Base-by-base conservation (phyloP, 192 early-diverging fungal species). In the Phlyctochytrium planicorne region DNA sequence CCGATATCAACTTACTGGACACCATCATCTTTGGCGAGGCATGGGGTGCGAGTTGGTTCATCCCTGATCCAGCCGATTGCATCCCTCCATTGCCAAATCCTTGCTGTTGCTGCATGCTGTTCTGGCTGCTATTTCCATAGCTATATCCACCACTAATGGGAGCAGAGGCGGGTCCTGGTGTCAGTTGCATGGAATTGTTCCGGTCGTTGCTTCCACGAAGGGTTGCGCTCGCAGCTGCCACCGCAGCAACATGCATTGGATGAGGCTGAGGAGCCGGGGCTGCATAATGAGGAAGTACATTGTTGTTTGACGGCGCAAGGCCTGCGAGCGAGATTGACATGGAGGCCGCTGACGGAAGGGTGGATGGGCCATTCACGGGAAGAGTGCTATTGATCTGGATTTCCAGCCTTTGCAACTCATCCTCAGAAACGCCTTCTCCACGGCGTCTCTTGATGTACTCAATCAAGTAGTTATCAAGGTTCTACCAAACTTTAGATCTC, bases 381-480 rank as follows among this genome's bases (percentile, higher is more conserved):
- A 32, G 12, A 17, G 35, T 4, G 2, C 53, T 17, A n/a, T 59
- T 57, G 3, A 74, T 33, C 62, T 74, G 66, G 2, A 69, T 20
- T 31, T 74, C 66, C 2, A 74, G 59, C 14, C 63, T 63, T 1
- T 56, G 29, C 24, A 68, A 52, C 27, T 74, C 66, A 32, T 74
- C 72, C 32, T 72, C 70, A 0, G 47, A 55, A 17, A 65, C 27
- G 17, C 64, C 64, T 30, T 72, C 70, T 24, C 60, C n/a, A 24
- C 72, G 68, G 3, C 72, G 65, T 68, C 59, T 36, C 14, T 62
- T 53, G 67, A 68, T 69, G 52, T 69, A 74, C 62, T 74, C 72
- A 6, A 55, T 34, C 34, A 68, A 31, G 57, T 74, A 74, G 62
- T 68, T 69, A 32, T 68, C 72, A 29, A 69, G 55, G 35, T 74